A percentile compares a stretch with the other conserved stretches of the same genome.
These are phyloP conservation scores for Gleditsia sinensis DNA, from an alignment of 306 rosid genomes.

Conservation along the genomic window DNA sequence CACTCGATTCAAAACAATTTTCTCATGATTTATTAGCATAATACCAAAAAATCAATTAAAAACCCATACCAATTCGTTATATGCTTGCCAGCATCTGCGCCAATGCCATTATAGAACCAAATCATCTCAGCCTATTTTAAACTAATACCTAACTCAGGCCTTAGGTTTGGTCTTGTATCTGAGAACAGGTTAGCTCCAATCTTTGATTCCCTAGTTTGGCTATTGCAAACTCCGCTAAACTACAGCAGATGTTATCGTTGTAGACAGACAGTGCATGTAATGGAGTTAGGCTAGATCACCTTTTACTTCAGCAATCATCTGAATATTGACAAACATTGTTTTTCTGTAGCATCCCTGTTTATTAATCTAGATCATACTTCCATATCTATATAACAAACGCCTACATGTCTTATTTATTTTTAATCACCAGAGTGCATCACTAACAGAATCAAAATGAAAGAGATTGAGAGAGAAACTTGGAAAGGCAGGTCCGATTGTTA, in stretches of 20 bases:
- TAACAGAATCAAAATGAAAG: not conserved
- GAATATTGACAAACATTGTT: not conserved
- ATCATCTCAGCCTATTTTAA: not conserved
- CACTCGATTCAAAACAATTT: not conserved
- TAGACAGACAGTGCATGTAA: not conserved
- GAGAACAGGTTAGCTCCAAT: not conserved
- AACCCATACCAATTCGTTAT: not conserved
- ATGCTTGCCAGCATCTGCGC: not conserved
- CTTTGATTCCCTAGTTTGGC: not conserved
- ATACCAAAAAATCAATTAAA: not conserved
- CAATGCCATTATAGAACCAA: not conserved
- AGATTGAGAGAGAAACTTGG: not conserved
- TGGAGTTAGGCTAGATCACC: not conserved
- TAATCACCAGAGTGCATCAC: not conserved
- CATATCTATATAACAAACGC: not conserved
- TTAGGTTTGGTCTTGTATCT: not conserved
- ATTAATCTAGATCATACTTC: not conserved
- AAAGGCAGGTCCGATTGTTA: not conserved
- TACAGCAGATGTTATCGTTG: not conserved
- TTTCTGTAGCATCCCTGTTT: not conserved
- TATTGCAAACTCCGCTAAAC: not conserved
- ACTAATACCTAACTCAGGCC: not conserved
- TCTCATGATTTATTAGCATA: not conserved
- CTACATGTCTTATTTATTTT: not conserved
- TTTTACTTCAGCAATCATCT: conserved; percentile 1